These are phyloP conservation scores for Stephania japonica DNA, from an alignment of 164 flowering plant genomes.

Conservation along the genomic window DNA sequence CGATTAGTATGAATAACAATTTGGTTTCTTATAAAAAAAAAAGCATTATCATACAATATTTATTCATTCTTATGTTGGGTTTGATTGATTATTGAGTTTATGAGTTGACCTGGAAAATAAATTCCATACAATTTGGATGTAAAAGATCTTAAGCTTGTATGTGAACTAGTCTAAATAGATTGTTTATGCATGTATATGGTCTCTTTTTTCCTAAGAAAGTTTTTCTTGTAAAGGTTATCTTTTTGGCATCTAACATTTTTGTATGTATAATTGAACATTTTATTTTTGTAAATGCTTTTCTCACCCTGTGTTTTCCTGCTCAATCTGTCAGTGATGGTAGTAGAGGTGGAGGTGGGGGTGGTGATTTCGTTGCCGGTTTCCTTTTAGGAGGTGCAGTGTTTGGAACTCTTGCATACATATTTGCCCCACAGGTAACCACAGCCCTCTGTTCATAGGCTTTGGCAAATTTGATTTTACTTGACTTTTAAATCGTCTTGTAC, in stretches of 20 bases:
- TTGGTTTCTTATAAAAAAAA: too few species aligned
- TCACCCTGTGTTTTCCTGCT: neutral
- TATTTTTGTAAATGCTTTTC: neutral
- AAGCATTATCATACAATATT: too few species aligned
- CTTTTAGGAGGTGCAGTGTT: slow-evolving; percentile 86
- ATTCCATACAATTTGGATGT: too few species aligned
- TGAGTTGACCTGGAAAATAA: too few species aligned
- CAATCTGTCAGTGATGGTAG: slow-evolving; percentile 36
- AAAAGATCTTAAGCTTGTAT: too few species aligned
- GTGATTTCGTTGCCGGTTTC: slow-evolving; percentile 86
- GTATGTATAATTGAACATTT: neutral
- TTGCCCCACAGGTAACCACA: slow-evolving; percentile 81
- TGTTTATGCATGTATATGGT: neutral
- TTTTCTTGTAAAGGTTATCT: neutral
- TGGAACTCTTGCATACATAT: slow-evolving; percentile 79
- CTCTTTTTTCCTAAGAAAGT: neutral
- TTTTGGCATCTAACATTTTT: neutral
- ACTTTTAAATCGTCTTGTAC: neutral
- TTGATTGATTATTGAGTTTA: too few species aligned
- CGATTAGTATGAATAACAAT: too few species aligned
- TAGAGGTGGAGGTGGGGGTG: slow-evolving; percentile 45
- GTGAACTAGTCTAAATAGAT: neutral
- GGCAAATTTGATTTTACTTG: neutral
- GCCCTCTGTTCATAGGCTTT: neutral
- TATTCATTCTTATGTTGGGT: too few species aligned